Evolutionary conservation across 2,329 filamentous ascomycete genomes (phyloP).

Genomic region (Neospermospora avenae): DNA sequence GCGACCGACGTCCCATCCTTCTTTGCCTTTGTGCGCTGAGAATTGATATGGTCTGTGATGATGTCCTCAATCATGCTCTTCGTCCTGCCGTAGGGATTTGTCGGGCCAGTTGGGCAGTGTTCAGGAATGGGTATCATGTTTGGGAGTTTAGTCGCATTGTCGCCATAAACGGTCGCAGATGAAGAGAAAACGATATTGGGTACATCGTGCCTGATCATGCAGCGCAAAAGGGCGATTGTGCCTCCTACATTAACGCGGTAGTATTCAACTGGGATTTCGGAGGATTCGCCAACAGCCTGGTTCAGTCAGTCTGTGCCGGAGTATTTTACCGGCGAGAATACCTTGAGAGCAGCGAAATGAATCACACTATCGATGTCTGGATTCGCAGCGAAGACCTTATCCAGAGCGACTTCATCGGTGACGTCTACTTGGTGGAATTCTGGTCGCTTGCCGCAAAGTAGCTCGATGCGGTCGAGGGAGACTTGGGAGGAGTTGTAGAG

Average conservation of each 20-base stretch:
- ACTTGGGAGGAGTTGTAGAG: slow-evolving; percentile 96
- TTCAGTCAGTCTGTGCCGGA: slow-evolving; percentile 15
- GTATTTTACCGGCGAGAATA: slow-evolving; percentile 37
- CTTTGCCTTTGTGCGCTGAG: slow-evolving; percentile 76
- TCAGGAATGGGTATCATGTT: slow-evolving; percentile 99
- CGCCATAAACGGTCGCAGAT: slow-evolving; percentile 96
- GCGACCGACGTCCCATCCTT: slow-evolving; percentile 75
- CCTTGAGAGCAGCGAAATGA: slow-evolving; percentile 97
- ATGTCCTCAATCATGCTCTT: slow-evolving; percentile 90
- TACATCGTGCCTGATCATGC: slow-evolving; percentile 88
- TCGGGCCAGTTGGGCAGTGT: slow-evolving; percentile 90
- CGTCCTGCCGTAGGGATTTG: slow-evolving; percentile 96
- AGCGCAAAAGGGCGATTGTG: slow-evolving; percentile 79
- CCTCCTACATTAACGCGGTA: slow-evolving; percentile 96
- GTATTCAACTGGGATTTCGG: slow-evolving; percentile 93
- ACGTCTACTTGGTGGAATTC: slow-evolving; percentile 84
- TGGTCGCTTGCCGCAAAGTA: slow-evolving; percentile 85
- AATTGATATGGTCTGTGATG: slow-evolving; percentile 86
- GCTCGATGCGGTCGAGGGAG: slow-evolving; percentile 89
- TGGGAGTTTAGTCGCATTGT: slow-evolving; percentile 81
- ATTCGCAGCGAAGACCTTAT: slow-evolving; percentile 84
- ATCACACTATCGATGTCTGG: slow-evolving; percentile 97
- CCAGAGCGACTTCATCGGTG: slow-evolving; percentile 77
- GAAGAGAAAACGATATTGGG: slow-evolving; percentile 98
- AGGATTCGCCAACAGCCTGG: slow-evolving; percentile 92